phyloP scores from a whole-genome alignment of 2,329 filamentous ascomycete genomes.

The Fusarium coicis region DNA sequence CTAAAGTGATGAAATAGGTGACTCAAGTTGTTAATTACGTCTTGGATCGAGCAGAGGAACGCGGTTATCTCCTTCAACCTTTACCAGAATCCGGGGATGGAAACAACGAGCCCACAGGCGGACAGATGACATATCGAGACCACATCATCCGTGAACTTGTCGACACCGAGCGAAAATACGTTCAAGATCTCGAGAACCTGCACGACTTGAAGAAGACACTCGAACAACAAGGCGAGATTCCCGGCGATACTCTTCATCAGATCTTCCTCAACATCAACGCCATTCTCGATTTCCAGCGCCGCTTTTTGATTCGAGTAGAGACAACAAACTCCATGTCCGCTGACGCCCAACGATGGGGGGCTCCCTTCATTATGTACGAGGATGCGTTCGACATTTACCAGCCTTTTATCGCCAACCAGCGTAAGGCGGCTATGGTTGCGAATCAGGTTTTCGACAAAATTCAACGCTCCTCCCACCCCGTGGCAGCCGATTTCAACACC shows the following conservation, averaged over 20 bases:
- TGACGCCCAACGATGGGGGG: slow-evolving; percentile 89
- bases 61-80: slow-evolving; percentile 75
- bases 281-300: slow-evolving; percentile 93
- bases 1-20: slow-evolving; percentile 58
- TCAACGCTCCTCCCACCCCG: slow-evolving; percentile 76
- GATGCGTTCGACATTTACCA: slow-evolving; percentile 93
- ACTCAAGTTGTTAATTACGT: slow-evolving; percentile 93
- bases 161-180: slow-evolving; percentile 96
- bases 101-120: slow-evolving; percentile 61
- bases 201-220: slow-evolving; percentile 91
- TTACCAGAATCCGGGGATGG: slow-evolving; percentile 69
- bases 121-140: slow-evolving; percentile 79
- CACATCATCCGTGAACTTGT: slow-evolving; percentile 93
- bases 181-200: slow-evolving; percentile 94
- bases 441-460: slow-evolving; percentile 90
- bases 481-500: slow-evolving; percentile 87
- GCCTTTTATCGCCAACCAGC: slow-evolving; percentile 96
- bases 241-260: slow-evolving; percentile 89
- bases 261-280: slow-evolving; percentile 98
- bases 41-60: slow-evolving; percentile 83
- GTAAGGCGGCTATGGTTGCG: slow-evolving; percentile 87
- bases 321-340: slow-evolving; percentile 88
- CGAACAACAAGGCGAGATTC: slow-evolving; percentile 87
- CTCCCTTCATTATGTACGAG: slow-evolving; percentile 86
- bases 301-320: slow-evolving; percentile 95